phyloP scores from a whole-genome alignment of 371 early-diverging fungal species.

The Entomophthora muscae region DNA sequence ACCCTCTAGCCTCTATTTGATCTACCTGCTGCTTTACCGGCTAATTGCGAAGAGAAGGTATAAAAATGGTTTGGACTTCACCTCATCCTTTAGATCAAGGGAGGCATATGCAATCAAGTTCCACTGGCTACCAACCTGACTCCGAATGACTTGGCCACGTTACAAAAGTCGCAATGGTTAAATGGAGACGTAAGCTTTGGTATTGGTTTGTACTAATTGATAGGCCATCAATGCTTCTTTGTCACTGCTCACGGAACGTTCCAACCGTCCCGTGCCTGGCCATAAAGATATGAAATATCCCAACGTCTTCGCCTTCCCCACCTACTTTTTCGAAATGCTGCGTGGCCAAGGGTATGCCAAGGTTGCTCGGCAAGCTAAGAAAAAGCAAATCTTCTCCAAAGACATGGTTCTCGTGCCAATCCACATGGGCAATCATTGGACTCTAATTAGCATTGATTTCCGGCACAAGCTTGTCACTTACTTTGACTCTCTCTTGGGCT shows the following conservation, averaged over 20 bases:
- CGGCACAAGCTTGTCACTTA: not conserved
- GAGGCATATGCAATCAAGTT: not conserved
- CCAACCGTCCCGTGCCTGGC: not conserved
- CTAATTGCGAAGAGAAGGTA: not conserved
- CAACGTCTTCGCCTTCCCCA: not conserved
- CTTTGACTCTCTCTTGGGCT: not conserved
- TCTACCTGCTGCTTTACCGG: not conserved
- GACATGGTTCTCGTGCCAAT: not conserved
- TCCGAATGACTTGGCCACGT: not conserved
- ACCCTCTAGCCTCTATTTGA: not conserved
- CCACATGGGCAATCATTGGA: not conserved
- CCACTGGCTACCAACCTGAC: not conserved
- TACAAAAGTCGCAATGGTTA: not conserved
- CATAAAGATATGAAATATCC: not conserved
- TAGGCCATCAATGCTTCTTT: not conserved
- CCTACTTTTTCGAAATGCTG: not conserved
- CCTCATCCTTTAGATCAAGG: not conserved
- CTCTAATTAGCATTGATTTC: not conserved
- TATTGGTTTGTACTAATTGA: not conserved
- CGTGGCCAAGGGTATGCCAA: not conserved
- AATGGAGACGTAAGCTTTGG: not conserved
- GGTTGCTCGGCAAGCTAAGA: not conserved
- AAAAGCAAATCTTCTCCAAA: not conserved
- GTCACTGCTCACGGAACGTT: not conserved
- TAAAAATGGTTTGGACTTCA: not conserved